Evolutionary conservation across 345 rosid genomes (phyloP).

Genomic region (Eucalyptus lansdowneana): DNA sequence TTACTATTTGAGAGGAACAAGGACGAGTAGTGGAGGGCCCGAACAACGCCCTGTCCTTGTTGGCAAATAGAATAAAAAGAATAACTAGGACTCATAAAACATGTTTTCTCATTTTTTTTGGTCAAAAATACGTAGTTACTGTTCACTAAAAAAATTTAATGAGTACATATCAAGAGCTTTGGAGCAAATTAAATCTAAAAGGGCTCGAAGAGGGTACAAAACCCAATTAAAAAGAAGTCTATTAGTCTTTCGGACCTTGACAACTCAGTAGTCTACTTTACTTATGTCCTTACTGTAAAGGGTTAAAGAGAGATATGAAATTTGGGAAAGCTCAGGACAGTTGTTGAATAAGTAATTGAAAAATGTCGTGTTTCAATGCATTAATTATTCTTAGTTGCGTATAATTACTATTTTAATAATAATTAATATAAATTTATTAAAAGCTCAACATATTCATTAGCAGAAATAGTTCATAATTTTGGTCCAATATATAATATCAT

Average conservation of each 20-base stretch:
- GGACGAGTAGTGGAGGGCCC: background rate
- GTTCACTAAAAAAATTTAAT: background rate
- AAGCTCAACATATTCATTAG: background rate
- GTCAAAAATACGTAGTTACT: too few species aligned
- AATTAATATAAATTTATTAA: background rate
- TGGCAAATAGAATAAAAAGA: background rate
- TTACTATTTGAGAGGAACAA: background rate
- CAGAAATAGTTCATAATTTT: background rate
- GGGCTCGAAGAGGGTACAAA: accelerated
- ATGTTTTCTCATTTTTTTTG: accelerated
- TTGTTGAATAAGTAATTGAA: background rate
- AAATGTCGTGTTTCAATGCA: background rate
- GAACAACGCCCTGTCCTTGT: background rate
- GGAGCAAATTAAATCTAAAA: background rate
- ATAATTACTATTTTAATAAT: background rate
- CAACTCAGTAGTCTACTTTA: too few species aligned
- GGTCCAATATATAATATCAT: background rate
- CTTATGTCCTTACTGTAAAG: background rate
- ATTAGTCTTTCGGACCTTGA: accelerated
- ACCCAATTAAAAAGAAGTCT: background rate
- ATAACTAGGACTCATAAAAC: background rate
- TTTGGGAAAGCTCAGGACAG: accelerated
- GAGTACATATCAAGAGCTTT: background rate
- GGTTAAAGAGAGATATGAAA: background rate
- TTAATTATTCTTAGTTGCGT: background rate